Base-by-base conservation (phyloP, 345 rosid species). In the Durio zibethinus region DNA sequence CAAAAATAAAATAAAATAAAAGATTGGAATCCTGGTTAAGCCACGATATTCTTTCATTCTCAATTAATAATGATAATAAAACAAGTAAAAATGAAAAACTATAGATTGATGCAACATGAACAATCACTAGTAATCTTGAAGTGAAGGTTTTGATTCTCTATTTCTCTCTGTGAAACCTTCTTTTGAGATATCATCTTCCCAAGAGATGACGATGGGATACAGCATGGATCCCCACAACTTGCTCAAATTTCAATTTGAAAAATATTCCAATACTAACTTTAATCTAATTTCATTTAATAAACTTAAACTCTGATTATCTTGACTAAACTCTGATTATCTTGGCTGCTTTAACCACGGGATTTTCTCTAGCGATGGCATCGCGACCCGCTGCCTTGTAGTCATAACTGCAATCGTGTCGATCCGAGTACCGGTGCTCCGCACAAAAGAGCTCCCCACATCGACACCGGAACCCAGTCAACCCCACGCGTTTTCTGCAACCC, bases 401-500 rank as follows among this genome's bases (percentile, higher is more conserved):
- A 81, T 89, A 95, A 80, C 96, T 89, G 74, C 99, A 95, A 21
- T 90, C 97, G 76, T 95, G 99, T 8, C 99, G 94, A 81, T 93
- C 98, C 54, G 99, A 92, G 75, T 96, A 96, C 50, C 99, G 91
- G 35, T 96, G 99, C n/a, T 93, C 97, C 23, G 89, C 78, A 54
- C 99, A 96, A 75, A 96, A 96, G 18, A 96, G 91, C 29, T 96
- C 99, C 0, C 98, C 99, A 60, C 99, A 95, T 1, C 99, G 91
- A 81, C 99, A 95, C 53, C 99, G 82, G 79, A 95, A 95, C 11
- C 99, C 99, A 84, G 98, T 96, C 89, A 96, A 87, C 0, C 99
- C 99, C 0, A 96, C 99, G 77, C 86, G 91, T 76, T 90, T 86
- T 77, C 86, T 75, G 76, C 99, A 96, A 15, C 99, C 97, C 0